Percentiles rank a stretch among this genome's conserved stretches.
These are phyloP conservation scores for Cytospora paraplurivora DNA, from an alignment of 2,329 filamentous ascomycete species.

Conservation along the genomic window DNA sequence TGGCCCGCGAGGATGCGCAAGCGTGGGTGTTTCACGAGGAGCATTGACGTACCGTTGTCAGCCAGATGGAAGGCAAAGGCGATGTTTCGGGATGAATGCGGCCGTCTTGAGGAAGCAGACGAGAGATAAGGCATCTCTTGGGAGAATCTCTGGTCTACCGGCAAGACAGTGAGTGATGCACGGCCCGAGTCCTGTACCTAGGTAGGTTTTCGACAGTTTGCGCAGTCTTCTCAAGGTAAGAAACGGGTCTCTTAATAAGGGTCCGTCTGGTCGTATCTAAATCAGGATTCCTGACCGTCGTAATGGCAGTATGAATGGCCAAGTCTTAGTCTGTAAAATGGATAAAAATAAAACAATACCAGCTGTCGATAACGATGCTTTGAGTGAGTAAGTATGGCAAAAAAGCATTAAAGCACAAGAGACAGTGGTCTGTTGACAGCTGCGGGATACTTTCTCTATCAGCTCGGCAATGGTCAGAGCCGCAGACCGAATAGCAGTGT, in stretches of 20 bases:
- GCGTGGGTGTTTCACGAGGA: constrained; percentile 27
- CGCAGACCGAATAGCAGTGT: not conserved
- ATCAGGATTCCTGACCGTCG: not conserved
- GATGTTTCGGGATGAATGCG: constrained; percentile 32
- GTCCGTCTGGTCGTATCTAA: not conserved
- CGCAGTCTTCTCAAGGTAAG: not conserved
- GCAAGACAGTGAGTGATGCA: not conserved
- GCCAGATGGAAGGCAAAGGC: constrained; percentile 35
- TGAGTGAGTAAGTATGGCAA: not conserved
- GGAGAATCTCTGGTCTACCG: not conserved
- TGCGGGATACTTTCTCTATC: not conserved
- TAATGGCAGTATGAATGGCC: not conserved
- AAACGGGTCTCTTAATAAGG: not conserved
- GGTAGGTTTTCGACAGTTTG: constrained; percentile 1
- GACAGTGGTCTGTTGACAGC: not conserved
- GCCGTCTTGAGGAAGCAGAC: constrained; percentile 23
- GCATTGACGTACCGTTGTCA: constrained; percentile 35
- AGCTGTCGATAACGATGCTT: constrained; percentile 9
- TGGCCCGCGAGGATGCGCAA: constrained; percentile 23
- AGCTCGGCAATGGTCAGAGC: not conserved
- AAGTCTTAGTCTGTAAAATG: constrained; percentile 1
- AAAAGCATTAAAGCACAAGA: not conserved
- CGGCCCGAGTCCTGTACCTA: not conserved
- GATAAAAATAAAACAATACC: not conserved
- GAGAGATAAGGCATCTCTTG: constrained; percentile 36